A percentile compares a stretch with the other conserved stretches of the same genome.
These are phyloP conservation scores for Penicillium egyptiacum DNA, from an alignment of 495 filamentous ascomycete genomes.

Conservation along the genomic window DNA sequence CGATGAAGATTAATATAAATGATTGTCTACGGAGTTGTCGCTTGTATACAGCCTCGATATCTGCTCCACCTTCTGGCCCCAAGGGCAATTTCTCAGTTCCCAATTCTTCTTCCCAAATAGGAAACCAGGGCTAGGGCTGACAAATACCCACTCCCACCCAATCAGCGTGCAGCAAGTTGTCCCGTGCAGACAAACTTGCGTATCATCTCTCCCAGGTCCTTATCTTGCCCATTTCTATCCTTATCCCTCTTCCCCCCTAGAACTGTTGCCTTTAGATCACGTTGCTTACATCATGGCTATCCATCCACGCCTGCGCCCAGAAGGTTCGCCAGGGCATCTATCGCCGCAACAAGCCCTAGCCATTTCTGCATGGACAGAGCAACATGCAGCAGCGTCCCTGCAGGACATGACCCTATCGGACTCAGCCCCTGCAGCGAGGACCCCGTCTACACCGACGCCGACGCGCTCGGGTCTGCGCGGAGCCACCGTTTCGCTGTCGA, in stretches of 20 bases:
- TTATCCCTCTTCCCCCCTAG: conserved; percentile 12
- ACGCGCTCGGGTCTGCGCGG: conserved; percentile 37
- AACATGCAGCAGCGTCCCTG: conserved; percentile 45
- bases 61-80: neutral
- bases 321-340: conserved; percentile 30
- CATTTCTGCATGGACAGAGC: conserved; percentile 55
- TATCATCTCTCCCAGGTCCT: conserved; percentile 11
- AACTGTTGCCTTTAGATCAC: neutral
- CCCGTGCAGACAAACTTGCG: conserved; percentile 22
- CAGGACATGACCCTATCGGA: conserved; percentile 44
- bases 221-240: conserved; percentile 19
- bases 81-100: neutral
- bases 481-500: conserved; percentile 45
- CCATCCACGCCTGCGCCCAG: conserved; percentile 38
- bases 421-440: conserved; percentile 14
- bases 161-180: conserved; percentile 19
- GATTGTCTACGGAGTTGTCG: no score
- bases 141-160: conserved; percentile 17
- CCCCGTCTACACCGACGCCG: conserved; percentile 23
- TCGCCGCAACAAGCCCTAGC: conserved; percentile 47
- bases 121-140: conserved; percentile 28
- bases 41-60: neutral
- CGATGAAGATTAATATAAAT: no score
- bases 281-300: conserved; percentile 38
- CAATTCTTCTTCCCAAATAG: neutral